Conservation (phyloP, 169 alveolate species). For the Eimeria sp. region DNA sequence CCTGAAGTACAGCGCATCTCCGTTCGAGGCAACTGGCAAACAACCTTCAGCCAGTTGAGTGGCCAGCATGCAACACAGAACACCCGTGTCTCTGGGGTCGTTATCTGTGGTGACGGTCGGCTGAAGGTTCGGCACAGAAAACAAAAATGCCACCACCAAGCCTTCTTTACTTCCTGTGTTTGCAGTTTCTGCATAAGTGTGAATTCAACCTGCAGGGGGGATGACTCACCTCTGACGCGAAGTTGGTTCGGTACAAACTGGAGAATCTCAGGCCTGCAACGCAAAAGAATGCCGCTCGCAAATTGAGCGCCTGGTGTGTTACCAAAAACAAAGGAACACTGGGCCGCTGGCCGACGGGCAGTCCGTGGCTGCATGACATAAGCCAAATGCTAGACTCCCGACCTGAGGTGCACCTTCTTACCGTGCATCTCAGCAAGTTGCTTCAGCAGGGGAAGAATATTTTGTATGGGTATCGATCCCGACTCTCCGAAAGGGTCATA, state of each 20-base stretch:
- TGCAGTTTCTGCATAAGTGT: not conserved
- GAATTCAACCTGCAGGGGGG: not conserved
- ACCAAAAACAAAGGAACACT: not conserved
- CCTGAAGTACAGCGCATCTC: conserved; percentile 27
- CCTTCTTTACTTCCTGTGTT: not conserved
- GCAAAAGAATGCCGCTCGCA: not conserved
- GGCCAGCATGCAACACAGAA: conserved; percentile 70
- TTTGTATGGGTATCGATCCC: not conserved
- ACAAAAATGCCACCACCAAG: not conserved
- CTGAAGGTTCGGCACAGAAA: not conserved
- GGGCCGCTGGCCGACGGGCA: not conserved
- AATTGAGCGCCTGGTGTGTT: not conserved
- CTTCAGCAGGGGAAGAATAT: conserved; percentile 8
- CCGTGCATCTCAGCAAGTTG: not conserved
- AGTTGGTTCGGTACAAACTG: conserved; percentile 30
- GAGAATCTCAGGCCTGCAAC: conserved; percentile 2
- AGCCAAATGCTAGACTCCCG: not conserved
- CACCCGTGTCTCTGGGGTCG: conserved; percentile 52
- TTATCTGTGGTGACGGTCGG: not conserved
- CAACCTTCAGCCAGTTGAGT: conserved; percentile 69
- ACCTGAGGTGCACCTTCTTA: conserved; percentile 4
- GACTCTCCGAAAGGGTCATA: conserved; percentile 42
- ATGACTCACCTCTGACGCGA: conserved; percentile 48
- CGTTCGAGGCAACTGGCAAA: not conserved
- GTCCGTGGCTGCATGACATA: not conserved